Percentiles rank a stretch among this genome's conserved stretches.
Evolutionary conservation across 2,329 filamentous ascomycete species (phyloP).

Genomic region (Celoporthe dispersa): DNA sequence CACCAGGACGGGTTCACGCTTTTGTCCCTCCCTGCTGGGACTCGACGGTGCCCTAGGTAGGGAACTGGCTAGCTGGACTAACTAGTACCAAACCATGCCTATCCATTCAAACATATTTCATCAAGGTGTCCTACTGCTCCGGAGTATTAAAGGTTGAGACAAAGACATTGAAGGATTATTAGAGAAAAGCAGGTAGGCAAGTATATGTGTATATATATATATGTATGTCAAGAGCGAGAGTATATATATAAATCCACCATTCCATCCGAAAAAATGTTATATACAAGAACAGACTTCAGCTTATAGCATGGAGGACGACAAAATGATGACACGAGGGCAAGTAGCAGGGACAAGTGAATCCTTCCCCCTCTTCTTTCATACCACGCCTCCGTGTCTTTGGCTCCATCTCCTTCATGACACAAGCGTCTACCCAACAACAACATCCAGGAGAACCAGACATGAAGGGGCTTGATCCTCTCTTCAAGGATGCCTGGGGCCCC

Average conservation of each 20-base stretch:
- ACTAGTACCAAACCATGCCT: too few relatives aligned
- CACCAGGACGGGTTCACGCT: too few relatives aligned
- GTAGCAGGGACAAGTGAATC: background rate
- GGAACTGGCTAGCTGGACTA: too few relatives aligned
- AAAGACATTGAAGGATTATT: background rate
- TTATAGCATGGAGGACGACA: background rate
- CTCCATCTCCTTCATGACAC: background rate
- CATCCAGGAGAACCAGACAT: background rate
- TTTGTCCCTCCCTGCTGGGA: too few relatives aligned
- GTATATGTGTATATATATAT: conserved; percentile 2
- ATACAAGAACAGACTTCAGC: conserved; percentile 10
- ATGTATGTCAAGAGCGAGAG: conserved; percentile 18
- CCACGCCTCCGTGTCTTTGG: conserved; percentile 11
- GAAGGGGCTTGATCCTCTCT: background rate
- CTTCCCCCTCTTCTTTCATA: background rate
- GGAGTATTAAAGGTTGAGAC: background rate
- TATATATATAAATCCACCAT: conserved; percentile 10
- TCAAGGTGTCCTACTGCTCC: too few relatives aligned
- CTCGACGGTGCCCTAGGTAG: too few relatives aligned
- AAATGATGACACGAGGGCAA: background rate
- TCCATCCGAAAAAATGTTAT: conserved; percentile 7
- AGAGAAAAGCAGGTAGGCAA: background rate
- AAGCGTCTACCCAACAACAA: background rate
- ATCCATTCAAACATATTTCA: too few relatives aligned
- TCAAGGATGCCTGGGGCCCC: background rate